These are phyloP conservation scores for Cadophora luteo-olivacea DNA, from an alignment of 2,329 filamentous ascomycete species.

Conservation along the genomic window DNA sequence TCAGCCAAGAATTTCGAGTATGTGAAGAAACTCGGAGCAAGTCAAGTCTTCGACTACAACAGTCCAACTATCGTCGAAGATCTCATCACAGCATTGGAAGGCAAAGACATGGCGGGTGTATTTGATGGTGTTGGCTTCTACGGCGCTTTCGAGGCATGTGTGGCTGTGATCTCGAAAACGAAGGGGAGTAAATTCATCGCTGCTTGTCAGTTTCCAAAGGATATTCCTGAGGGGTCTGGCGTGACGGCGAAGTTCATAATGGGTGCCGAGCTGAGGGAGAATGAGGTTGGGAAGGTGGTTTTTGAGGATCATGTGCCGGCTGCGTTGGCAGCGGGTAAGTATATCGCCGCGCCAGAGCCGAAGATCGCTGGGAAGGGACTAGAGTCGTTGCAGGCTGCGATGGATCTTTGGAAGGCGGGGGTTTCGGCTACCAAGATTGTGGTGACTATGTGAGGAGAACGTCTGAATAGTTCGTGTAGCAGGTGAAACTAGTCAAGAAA, in stretches of 20 bases:
- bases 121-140: constrained; percentile 15
- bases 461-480: background rate
- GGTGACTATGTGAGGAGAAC: background rate
- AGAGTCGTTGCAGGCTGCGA: constrained; percentile 48
- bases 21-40: constrained; percentile 49
- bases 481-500: no score
- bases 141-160: constrained; percentile 1
- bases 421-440: constrained; percentile 33
- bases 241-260: constrained; percentile 5
- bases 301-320: constrained; percentile 48
- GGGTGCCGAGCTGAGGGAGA: constrained; percentile 11
- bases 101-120: constrained; percentile 44
- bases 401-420: constrained; percentile 41
- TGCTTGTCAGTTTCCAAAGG: background rate
- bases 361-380: constrained; percentile 50
- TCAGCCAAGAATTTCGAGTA: constrained; percentile 46
- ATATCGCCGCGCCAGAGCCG: constrained; percentile 48
- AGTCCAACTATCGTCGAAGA: constrained; percentile 25
- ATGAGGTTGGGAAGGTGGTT: constrained; percentile 39
- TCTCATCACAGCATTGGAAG: constrained; percentile 28
- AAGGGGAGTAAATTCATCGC: constrained; percentile 21
- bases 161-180: constrained; percentile 9
- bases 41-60: constrained; percentile 50
- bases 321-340: constrained; percentile 47
- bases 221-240: constrained; percentile 2